Percentiles rank a stretch among this genome's conserved stretches.
Evolutionary conservation across 176 grass and related monocot genomes (phyloP).

Genomic region (Panicum miliaceum): DNA sequence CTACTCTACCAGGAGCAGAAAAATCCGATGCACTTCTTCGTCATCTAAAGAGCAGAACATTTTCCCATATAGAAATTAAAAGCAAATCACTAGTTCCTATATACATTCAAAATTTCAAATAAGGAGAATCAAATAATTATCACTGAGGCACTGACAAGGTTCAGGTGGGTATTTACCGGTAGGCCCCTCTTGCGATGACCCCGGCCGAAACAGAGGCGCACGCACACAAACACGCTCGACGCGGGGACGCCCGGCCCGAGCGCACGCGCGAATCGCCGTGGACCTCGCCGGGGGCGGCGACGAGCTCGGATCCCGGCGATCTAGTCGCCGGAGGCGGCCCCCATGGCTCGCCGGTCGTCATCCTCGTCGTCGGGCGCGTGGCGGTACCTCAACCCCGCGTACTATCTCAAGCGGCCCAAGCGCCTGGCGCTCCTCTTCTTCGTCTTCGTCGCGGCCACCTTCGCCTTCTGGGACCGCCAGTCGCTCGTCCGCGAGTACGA

Average conservation of each 20-base stretch:
- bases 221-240: constrained; percentile 33
- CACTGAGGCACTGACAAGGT: not conserved
- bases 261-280: constrained; percentile 46
- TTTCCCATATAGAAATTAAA: not conserved
- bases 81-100: not conserved
- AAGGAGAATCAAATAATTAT: too few relatives aligned
- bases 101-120: not conserved
- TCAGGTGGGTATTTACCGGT: constrained; percentile 41
- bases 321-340: constrained; percentile 17
- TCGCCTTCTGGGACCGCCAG: constrained; percentile 96
- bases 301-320: constrained; percentile 55
- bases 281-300: constrained; percentile 45
- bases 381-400: constrained; percentile 91
- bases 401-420: constrained; percentile 97
- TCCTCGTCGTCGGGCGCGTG: constrained; percentile 68
- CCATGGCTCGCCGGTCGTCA: constrained; percentile 57
- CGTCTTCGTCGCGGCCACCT: constrained; percentile 80
- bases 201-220: constrained; percentile 26
- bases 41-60: too few relatives aligned
- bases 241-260: not conserved
- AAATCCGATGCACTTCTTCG: not conserved
- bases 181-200: constrained; percentile 40
- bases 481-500: constrained; percentile 87
- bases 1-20: not conserved
- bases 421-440: constrained; percentile 88